Evolutionary conservation across 1,284 basidiomycete genomes (phyloP), one percentile per base, ranked within the genome.

Genomic region (Pisolithus thermaeus): DNA sequence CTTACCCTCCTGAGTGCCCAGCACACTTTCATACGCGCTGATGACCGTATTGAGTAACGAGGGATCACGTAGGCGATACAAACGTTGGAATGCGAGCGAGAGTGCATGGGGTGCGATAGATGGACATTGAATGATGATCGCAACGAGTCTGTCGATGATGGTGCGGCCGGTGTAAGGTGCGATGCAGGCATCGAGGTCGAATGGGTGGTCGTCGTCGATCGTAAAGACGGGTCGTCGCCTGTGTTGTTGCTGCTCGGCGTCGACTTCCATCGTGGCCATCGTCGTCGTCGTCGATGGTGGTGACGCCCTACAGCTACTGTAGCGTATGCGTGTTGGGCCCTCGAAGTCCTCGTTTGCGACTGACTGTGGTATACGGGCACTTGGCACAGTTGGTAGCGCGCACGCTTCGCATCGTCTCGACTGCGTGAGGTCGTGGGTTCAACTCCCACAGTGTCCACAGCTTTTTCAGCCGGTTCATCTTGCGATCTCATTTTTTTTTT

Each of bases 171-270:
- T 58, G 57, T 72, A 71, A 39, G 56, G 55, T 35, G 62, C 57
- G 37, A 71, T 61, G 53, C 71, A 70, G 30, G 79, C 67, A 54
- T 91, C 89, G 45, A 91, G 75, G 60, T 91, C 89, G 62, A 90
- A 90, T 2, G 89, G 87, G 63, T 90, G 87, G 1, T 76, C 74
- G 49, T 87, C 85, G 64, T 90, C 84, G 12, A 90, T 76, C 16
- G 73, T 70, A 5, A 63, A 61, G 16, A 65, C 61, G 45, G 52
- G 47, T 30, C 65, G 64, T 48, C 55, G 52, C 49, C 60, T 51
- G 2, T 47, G 36, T 4, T 40, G 55, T 18, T 32, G 30, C 11
- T 32, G 30, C 12, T 32, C 30, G 28, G 8, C 28, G 30, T 32
- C 30, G 11, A 32, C 30, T 32, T 32, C 30, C 30, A 32, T 32